A percentile compares a stretch with the other conserved stretches of the same genome.
Conservation (phyloP, 2,329 filamentous ascomycete genomes). For the Fusarium veterinarium region DNA sequence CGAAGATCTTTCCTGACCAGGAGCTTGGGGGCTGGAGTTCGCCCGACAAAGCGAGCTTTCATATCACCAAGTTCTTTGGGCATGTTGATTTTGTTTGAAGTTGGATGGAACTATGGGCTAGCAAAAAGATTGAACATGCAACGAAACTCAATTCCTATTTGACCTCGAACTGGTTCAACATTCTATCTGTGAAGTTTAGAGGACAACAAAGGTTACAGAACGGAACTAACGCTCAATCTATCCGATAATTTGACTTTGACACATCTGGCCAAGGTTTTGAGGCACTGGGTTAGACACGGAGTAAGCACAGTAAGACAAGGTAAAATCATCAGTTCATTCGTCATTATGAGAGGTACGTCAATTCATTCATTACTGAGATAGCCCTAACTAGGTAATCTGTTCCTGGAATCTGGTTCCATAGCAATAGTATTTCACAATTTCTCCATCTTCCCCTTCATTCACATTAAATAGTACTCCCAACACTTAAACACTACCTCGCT, state of each 20-base stretch:
- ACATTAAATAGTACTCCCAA: neutral
- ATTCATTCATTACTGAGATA: conserved; percentile 14
- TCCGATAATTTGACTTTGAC: neutral
- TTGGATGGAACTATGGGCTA: too few relatives aligned
- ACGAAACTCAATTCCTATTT: neutral
- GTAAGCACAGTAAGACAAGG: neutral
- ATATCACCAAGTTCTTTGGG: conserved; percentile 60
- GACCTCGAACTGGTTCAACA: fast-evolving
- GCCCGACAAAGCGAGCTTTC: conserved; percentile 59
- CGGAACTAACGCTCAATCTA: neutral
- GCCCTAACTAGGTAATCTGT: neutral
- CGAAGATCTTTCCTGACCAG: conserved; percentile 57
- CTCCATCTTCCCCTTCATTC: neutral
- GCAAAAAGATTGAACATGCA: neutral
- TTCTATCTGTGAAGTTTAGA: fast-evolving
- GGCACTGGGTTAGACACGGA: neutral
- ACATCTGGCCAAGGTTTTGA: neutral
- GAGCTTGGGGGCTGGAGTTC: conserved; percentile 59
- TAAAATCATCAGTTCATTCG: neutral
- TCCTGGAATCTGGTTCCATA: neutral
- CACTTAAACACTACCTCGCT: conserved; percentile 4
- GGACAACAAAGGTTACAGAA: neutral
- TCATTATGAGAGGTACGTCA: neutral
- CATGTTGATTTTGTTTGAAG: conserved; percentile 52
- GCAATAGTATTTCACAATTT: conserved; percentile 2